Evolutionary conservation across 768 basidiomycete species (phyloP).

Genomic region (Aureoboletus auriporus): DNA sequence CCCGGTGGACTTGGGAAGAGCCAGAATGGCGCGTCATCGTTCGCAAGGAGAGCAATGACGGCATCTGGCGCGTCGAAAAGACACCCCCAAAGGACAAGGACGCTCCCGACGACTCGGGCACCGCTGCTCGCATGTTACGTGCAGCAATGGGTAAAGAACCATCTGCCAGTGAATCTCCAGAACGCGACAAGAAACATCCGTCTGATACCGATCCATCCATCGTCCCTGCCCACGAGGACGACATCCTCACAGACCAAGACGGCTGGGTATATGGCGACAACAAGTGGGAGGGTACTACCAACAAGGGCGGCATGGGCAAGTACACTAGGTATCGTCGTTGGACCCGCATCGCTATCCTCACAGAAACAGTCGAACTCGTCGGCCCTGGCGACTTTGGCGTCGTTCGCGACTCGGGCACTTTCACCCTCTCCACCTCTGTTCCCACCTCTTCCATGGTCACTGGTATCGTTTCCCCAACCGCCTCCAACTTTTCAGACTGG

Average conservation of each 20-base stretch:
- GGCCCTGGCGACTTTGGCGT: slow-evolving; percentile 31
- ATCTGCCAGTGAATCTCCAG: slow-evolving; percentile 17
- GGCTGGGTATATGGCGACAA: slow-evolving; percentile 96
- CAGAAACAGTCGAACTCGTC: slow-evolving; percentile 64
- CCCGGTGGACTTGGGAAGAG: slow-evolving; percentile 88
- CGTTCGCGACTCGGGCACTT: slow-evolving; percentile 23
- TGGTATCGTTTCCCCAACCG: slow-evolving; percentile 22
- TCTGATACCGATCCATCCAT: slow-evolving; percentile 27
- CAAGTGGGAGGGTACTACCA: slow-evolving; percentile 82
- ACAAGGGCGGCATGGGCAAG: slow-evolving; percentile 86
- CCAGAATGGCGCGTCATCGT: slow-evolving; percentile 83
- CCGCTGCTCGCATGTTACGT: slow-evolving; percentile 44
- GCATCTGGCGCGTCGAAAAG: slow-evolving; percentile 53
- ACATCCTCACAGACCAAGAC: slow-evolving; percentile 69
- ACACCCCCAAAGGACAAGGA: slow-evolving; percentile 47
- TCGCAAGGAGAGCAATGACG: slow-evolving; percentile 47
- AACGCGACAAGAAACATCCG: slow-evolving; percentile 18
- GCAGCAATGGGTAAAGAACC: slow-evolving; percentile 48
- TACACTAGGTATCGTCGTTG: slow-evolving; percentile 85
- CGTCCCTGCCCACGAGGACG: slow-evolving; percentile 40
- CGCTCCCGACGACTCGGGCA: slow-evolving; percentile 41
- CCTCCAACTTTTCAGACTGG: slow-evolving; percentile 27
- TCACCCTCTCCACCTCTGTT: slow-evolving; percentile 11
- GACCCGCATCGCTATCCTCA: slow-evolving; percentile 79
- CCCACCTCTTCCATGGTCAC: slow-evolving; percentile 24